Percentiles rank a stretch among this genome's conserved stretches.
Conservation (phyloP, 768 basidiomycete genomes). For the Agaricus blazei region DNA sequence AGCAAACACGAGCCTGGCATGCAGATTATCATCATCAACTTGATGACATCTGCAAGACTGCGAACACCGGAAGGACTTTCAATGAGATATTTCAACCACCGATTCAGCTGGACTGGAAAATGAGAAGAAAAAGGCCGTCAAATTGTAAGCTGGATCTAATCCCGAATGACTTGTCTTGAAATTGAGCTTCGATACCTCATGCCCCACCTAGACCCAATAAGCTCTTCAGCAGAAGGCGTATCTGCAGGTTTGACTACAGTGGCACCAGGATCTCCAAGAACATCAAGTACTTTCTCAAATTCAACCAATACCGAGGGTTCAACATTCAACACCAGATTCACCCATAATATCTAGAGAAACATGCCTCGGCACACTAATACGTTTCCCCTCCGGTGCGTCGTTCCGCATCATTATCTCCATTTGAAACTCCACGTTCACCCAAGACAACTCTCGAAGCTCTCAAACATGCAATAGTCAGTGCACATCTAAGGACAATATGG, state of each 20-base stretch:
- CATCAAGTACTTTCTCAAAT: conserved; percentile 34
- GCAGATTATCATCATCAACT: conserved; percentile 46
- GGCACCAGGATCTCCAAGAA: conserved; percentile 36
- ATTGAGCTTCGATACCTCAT: conserved; percentile 50
- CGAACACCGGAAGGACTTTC: conserved; percentile 53
- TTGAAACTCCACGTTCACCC: too few relatives aligned
- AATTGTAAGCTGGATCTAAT: background rate
- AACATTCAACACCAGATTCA: conserved; percentile 16
- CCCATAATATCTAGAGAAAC: conserved; percentile 29
- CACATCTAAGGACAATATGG: too few relatives aligned
- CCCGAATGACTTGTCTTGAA: conserved; percentile 42
- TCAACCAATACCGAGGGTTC: conserved; percentile 30
- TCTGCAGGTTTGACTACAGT: conserved; percentile 60
- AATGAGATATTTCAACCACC: conserved; percentile 40
- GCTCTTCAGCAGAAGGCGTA: conserved; percentile 48
- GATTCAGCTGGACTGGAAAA: conserved; percentile 43
- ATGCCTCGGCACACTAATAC: conserved; percentile 48
- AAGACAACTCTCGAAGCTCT: too few relatives aligned
- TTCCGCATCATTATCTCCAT: conserved; percentile 22
- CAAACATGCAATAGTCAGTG: too few relatives aligned
- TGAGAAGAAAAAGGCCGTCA: background rate
- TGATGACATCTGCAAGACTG: conserved; percentile 51
- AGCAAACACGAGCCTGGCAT: conserved; percentile 36
- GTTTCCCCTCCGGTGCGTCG: conserved; percentile 42
- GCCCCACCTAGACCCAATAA: conserved; percentile 29